phyloP scores from a whole-genome alignment of 345 rosid species.

The Hirschfeldia incana region DNA sequence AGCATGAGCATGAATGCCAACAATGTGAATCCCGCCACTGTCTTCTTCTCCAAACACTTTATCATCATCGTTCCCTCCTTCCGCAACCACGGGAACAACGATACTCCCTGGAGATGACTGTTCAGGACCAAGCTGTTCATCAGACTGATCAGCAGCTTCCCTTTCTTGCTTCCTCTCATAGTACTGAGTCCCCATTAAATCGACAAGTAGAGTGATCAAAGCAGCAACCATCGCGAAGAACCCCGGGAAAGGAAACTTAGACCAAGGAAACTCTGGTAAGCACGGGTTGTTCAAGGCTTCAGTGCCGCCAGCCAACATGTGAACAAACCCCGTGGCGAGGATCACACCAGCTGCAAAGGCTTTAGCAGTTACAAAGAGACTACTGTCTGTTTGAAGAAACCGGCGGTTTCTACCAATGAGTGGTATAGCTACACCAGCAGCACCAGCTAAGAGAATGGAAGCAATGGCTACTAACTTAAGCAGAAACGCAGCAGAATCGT shows the following conservation, averaged over 20 bases:
- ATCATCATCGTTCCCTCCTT: slow-evolving; percentile 33
- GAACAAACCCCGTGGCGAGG: slow-evolving; percentile 91
- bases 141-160: slow-evolving; percentile 37
- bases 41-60: slow-evolving; percentile 88
- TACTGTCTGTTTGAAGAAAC: slow-evolving; percentile 68
- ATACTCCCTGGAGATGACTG: slow-evolving; percentile 35
- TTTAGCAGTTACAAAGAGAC: slow-evolving; percentile 76
- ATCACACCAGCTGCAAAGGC: slow-evolving; percentile 96
- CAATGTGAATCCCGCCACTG: slow-evolving; percentile 81
- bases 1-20: slow-evolving; percentile 89
- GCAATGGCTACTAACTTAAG: slow-evolving; percentile 78
- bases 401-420: slow-evolving; percentile 67
- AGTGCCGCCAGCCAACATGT: slow-evolving; percentile 69
- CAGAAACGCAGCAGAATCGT: slow-evolving; percentile 56
- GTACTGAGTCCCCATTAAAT: slow-evolving; percentile 88
- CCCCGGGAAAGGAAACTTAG: slow-evolving; percentile 85
- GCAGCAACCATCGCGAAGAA: slow-evolving; percentile 93
- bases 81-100: slow-evolving; percentile 37
- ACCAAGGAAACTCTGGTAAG: slow-evolving; percentile 69
- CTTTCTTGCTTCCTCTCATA: slow-evolving; percentile 78
- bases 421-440: slow-evolving; percentile 69
- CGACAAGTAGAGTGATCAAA: slow-evolving; percentile 67
- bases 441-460: slow-evolving; percentile 70
- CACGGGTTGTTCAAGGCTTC: slow-evolving; percentile 62
- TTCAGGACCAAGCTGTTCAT: slow-evolving; percentile 38